A percentile compares a stretch with the other conserved stretches of the same genome.
These are phyloP conservation scores for Pseudomonodictys pantanalensis DNA, from an alignment of 495 filamentous ascomycete genomes.

Conservation along the genomic window DNA sequence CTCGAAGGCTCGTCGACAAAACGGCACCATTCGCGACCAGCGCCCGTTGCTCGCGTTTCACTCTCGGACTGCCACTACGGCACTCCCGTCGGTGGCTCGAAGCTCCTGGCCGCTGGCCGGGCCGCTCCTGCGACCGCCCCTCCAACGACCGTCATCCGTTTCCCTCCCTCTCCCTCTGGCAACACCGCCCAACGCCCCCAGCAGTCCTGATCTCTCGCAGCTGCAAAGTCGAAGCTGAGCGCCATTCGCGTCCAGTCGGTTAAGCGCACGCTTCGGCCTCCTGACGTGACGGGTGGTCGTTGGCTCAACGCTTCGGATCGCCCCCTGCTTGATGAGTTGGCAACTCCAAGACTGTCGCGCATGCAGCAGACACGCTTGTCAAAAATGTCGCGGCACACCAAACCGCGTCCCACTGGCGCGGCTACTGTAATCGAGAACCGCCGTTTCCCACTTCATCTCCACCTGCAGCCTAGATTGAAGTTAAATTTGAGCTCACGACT, in stretches of 20 bases:
- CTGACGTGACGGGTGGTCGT: slow-evolving; percentile 1
- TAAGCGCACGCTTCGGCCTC: slow-evolving; percentile 5
- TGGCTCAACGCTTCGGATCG: slow-evolving; percentile 16
- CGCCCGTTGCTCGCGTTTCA: slow-evolving; percentile 18
- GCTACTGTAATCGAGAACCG: slow-evolving; percentile 11
- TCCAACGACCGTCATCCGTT: not conserved
- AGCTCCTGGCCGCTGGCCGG: not conserved
- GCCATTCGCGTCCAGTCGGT: slow-evolving; percentile 16
- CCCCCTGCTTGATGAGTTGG: slow-evolving; percentile 29
- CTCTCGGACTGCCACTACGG: slow-evolving; percentile 14
- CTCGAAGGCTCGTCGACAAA: no score
- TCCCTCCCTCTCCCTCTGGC: not conserved
- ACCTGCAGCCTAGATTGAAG: slow-evolving; percentile 22
- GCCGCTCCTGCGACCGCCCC: slow-evolving; percentile 22
- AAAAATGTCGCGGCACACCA: no score
- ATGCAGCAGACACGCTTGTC: slow-evolving; percentile 26
- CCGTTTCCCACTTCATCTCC: slow-evolving; percentile 29
- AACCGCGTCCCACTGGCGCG: slow-evolving; percentile 6
- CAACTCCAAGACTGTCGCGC: slow-evolving; percentile 27
- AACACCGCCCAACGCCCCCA: not conserved
- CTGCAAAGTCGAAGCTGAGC: not conserved
- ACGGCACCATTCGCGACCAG: no score
- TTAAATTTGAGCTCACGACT: slow-evolving; percentile 15
- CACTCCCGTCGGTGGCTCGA: slow-evolving; percentile 21
- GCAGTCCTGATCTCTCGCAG: slow-evolving; percentile 1